Conservation (phyloP, 768 basidiomycete species). For the Daedalea quercina region DNA sequence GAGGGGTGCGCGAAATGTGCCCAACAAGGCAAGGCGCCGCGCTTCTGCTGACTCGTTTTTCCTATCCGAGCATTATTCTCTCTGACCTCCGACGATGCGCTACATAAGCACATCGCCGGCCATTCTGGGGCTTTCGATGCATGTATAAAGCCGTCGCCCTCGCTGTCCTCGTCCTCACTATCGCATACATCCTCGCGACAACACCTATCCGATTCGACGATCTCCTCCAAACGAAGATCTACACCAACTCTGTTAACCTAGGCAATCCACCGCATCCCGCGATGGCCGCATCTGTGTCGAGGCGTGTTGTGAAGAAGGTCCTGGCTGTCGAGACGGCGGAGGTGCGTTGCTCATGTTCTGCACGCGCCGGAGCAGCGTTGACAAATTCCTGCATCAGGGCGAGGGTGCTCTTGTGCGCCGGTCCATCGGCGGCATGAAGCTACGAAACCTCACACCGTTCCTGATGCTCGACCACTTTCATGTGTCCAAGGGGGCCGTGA, state of each 20-base stretch:
- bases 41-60: background rate
- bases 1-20: conserved; percentile 4
- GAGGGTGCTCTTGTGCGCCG: conserved; percentile 79
- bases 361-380: background rate
- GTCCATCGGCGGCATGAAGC: conserved; percentile 68
- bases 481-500: conserved; percentile 59
- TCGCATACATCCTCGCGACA: conserved; percentile 7
- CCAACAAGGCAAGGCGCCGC: conserved; percentile 2
- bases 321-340: conserved; percentile 70
- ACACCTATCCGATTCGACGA: background rate
- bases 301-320: conserved; percentile 71
- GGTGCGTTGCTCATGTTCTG: conserved; percentile 27
- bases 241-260: background rate
- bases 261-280: background rate
- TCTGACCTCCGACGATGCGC: background rate
- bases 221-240: background rate
- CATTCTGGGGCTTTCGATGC: conserved; percentile 6
- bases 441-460: conserved; percentile 86
- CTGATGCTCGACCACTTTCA: conserved; percentile 86
- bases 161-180: conserved; percentile 6
- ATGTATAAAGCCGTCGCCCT: conserved; percentile 15
- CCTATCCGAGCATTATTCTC: background rate
- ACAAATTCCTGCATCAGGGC: conserved; percentile 38
- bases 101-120: conserved; percentile 3
- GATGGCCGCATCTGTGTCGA: conserved; percentile 30